Conservation (phyloP, 768 basidiomycete species). For the Hirschioporus abietinus region DNA sequence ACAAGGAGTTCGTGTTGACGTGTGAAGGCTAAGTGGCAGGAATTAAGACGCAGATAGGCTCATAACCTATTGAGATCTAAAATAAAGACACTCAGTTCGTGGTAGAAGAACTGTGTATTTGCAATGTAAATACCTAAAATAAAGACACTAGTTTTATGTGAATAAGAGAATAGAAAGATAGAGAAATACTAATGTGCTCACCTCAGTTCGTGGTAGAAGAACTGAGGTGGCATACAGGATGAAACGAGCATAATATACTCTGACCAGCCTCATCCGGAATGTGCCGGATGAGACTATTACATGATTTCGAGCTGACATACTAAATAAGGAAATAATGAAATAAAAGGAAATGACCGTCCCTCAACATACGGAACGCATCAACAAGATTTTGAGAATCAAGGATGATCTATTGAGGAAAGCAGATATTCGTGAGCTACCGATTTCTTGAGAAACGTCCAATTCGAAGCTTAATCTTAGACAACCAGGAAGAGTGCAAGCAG, state of each 20-base stretch:
- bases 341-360: neutral
- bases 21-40: too few relatives aligned
- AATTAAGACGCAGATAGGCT: too few relatives aligned
- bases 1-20: too few relatives aligned
- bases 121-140: too few relatives aligned
- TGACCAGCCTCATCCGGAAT: neutral
- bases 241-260: neutral
- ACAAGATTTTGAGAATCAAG: conserved; percentile 57
- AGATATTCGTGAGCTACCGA: conserved; percentile 37
- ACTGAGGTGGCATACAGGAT: conserved; percentile 1
- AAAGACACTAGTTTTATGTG: too few relatives aligned
- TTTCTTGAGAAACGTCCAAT: conserved; percentile 9
- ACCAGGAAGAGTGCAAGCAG: conserved; percentile 54
- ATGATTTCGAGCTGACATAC: neutral
- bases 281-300: neutral
- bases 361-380: conserved; percentile 50
- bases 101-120: neutral
- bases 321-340: neutral
- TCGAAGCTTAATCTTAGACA: conserved; percentile 17
- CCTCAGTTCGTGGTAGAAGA: neutral
- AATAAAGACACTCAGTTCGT: conserved; percentile 1
- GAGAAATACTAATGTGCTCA: too few relatives aligned
- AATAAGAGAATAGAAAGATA: too few relatives aligned
- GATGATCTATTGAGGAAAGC: conserved; percentile 52
- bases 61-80: too few relatives aligned